phyloP scores from a whole-genome alignment of 2,329 filamentous ascomycete species.

The Botryotinia calthae region DNA sequence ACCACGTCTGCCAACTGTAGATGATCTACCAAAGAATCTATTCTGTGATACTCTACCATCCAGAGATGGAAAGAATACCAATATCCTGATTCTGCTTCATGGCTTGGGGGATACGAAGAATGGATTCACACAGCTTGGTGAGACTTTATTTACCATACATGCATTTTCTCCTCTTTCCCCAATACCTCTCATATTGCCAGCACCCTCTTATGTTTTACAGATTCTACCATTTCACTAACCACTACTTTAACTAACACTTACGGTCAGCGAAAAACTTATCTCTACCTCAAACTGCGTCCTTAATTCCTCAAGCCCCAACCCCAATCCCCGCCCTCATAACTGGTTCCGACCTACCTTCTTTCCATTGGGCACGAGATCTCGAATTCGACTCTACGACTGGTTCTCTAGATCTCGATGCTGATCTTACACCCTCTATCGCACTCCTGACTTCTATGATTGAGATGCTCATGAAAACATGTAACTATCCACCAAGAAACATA shows the following conservation, averaged over 20 bases:
- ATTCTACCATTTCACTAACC: not conserved
- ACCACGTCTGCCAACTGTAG: constrained; percentile 39
- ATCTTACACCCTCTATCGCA: constrained; percentile 46
- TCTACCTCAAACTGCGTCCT: constrained; percentile 62
- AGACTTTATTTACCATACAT: not conserved
- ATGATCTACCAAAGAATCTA: constrained; percentile 49
- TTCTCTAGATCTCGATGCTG: constrained; percentile 53
- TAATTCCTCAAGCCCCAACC: constrained; percentile 59
- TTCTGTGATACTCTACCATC: constrained; percentile 38
- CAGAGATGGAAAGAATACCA: constrained; percentile 45
- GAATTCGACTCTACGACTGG: constrained; percentile 52
- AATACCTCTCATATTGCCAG: not conserved
- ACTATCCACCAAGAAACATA: constrained; percentile 49
- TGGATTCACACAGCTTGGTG: constrained; percentile 56
- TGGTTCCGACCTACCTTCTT: constrained; percentile 40
- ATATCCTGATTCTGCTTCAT: constrained; percentile 66
- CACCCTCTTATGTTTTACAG: not conserved
- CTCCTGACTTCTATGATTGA: constrained; percentile 46
- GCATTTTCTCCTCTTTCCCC: not conserved
- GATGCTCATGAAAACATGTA: constrained; percentile 48
- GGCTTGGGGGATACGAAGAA: constrained; percentile 63
- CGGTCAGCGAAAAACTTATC: constrained; percentile 49
- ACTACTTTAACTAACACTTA: not conserved
- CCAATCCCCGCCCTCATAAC: constrained; percentile 54
- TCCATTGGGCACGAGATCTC: constrained; percentile 60